A percentile compares a stretch with the other conserved stretches of the same genome.
These are phyloP conservation scores for Pulveroboletus sp. DNA, from an alignment of 768 basidiomycete species.

Conservation along the genomic window DNA sequence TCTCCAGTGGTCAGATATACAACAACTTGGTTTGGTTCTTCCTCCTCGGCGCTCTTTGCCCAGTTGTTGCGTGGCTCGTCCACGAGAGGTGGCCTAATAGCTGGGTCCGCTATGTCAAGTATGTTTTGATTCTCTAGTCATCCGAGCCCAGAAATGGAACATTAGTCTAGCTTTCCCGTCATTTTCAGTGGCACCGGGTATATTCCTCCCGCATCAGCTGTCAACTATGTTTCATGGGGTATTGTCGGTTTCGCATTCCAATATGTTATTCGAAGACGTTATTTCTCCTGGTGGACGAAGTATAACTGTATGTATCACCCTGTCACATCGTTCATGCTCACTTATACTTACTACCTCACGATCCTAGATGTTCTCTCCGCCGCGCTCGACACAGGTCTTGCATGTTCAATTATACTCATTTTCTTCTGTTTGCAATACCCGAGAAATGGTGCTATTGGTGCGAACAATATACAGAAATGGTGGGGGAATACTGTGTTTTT, in stretches of 20 bases:
- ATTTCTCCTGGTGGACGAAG: constrained; percentile 70
- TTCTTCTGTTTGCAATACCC: constrained; percentile 67
- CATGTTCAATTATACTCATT: constrained; percentile 50
- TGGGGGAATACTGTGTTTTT: constrained; percentile 57
- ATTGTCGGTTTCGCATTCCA: constrained; percentile 67
- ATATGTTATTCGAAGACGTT: constrained; percentile 53
- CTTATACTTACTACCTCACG: background rate
- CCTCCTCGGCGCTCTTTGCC: constrained; percentile 65
- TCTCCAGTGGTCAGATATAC: constrained; percentile 64
- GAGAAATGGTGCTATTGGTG: constrained; percentile 53
- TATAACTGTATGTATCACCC: constrained; percentile 30
- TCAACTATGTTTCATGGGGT: constrained; percentile 65
- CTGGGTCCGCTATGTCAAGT: constrained; percentile 63
- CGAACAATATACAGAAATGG: constrained; percentile 51
- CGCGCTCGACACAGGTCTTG: constrained; percentile 66
- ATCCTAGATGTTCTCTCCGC: constrained; percentile 59
- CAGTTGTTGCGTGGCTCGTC: constrained; percentile 50
- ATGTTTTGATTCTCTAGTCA: constrained; percentile 19
- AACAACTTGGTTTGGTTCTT: constrained; percentile 69
- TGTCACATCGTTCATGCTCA: background rate
- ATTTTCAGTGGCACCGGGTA: constrained; percentile 53
- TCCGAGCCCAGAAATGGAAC: background rate
- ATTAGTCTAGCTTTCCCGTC: constrained; percentile 37
- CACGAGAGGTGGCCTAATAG: constrained; percentile 60
- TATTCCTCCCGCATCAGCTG: constrained; percentile 63